phyloP scores from a whole-genome alignment of 2,329 filamentous ascomycete species.

The Pseudogymnoascus verrucosus region DNA sequence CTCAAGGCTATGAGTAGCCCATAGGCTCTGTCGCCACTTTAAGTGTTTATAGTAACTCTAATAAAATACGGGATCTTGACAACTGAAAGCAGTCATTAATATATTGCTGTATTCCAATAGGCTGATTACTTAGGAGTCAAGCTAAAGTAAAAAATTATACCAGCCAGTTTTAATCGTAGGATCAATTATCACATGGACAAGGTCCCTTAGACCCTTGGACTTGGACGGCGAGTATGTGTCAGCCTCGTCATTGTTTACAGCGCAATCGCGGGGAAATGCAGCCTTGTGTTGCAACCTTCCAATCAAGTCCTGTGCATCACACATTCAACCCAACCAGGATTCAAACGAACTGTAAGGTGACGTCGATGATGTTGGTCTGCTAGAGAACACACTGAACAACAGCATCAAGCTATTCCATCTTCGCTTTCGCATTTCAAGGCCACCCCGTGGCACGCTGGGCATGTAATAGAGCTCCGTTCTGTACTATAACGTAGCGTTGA shows the following conservation, averaged over 20 bases:
- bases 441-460: background rate
- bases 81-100: background rate
- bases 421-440: background rate
- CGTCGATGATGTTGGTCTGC: background rate
- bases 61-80: background rate
- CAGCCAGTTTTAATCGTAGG: background rate
- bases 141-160: background rate
- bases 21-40: too few relatives aligned
- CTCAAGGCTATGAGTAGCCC: background rate
- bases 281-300: background rate
- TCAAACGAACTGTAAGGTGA: background rate
- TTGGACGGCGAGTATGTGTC: slow-evolving; percentile 11
- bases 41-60: background rate
- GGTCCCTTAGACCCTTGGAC: slow-evolving; percentile 16
- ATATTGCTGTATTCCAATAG: background rate
- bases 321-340: background rate
- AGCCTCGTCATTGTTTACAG: slow-evolving; percentile 5
- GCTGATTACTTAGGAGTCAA: background rate
- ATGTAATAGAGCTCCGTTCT: background rate
- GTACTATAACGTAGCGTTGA: background rate
- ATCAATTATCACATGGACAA: background rate
- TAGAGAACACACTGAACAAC: background rate
- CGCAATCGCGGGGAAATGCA: background rate
- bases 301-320: background rate
- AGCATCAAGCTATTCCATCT: background rate